A percentile compares a stretch with the other conserved stretches of the same genome.
Conservation (phyloP, 2,329 filamentous ascomycete genomes). For the Rhynchosporium graminicola region DNA sequence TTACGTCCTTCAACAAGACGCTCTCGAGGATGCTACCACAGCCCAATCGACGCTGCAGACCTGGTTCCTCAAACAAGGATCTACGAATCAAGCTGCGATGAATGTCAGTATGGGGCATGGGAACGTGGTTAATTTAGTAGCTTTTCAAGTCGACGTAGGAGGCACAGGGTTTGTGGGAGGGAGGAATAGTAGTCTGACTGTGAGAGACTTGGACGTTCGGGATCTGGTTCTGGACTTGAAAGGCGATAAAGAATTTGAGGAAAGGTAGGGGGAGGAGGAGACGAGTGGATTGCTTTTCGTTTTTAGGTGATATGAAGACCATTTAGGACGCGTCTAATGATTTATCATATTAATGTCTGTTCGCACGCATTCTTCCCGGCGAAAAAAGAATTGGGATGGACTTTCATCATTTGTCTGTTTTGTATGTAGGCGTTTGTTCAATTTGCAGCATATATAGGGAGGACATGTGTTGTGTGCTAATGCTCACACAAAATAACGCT, state of each 20-base stretch:
- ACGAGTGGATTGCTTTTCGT: not conserved
- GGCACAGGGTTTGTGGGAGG: constrained; percentile 27
- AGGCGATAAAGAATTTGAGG: too few species aligned
- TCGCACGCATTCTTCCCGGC: too few species aligned
- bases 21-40: constrained; percentile 50
- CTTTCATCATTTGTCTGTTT: too few species aligned
- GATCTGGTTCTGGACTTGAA: too few species aligned
- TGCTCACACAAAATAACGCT: too few species aligned
- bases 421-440: too few species aligned
- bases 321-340: too few species aligned
- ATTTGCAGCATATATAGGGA: too few species aligned
- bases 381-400: too few species aligned
- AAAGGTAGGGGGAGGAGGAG: too few species aligned
- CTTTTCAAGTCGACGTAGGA: constrained; percentile 24
- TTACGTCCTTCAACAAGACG: constrained; percentile 59
- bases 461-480: too few species aligned
- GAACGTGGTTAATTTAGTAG: constrained; percentile 33
- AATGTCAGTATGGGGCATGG: constrained; percentile 37
- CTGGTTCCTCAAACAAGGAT: constrained; percentile 49
- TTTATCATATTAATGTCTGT: too few species aligned
- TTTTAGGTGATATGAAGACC: not conserved
- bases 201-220: not conserved
- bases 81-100: constrained; percentile 29
- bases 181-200: not conserved
- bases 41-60: constrained; percentile 57